Evolutionary conservation across 495 filamentous ascomycete genomes (phyloP).

Genomic region (Chaetomium tenue): DNA sequence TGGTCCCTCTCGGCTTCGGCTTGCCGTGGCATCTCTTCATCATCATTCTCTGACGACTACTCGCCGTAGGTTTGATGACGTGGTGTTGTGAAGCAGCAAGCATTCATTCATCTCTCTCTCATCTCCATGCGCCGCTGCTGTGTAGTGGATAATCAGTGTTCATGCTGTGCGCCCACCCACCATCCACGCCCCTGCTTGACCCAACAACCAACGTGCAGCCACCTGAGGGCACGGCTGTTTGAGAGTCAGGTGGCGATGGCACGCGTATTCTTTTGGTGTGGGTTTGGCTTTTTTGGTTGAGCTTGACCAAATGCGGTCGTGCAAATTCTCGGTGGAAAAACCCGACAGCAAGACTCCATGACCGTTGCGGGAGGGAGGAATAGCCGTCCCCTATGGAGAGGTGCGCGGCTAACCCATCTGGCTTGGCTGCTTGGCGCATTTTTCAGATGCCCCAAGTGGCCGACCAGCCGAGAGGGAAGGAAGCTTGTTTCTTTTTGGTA

Average conservation of each 20-base stretch:
- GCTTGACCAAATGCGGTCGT: slow-evolving; percentile 6
- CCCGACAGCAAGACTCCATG: too few relatives aligned
- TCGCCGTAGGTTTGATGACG: not conserved
- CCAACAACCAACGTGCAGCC: slow-evolving; percentile 10
- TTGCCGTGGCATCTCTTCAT: not conserved
- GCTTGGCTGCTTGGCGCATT: slow-evolving; percentile 27
- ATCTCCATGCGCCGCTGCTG: not conserved
- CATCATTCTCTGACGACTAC: too few relatives aligned
- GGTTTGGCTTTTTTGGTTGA: not conserved
- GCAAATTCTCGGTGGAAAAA: not conserved
- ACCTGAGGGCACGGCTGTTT: slow-evolving; percentile 8
- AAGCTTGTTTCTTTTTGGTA: slow-evolving; percentile 16
- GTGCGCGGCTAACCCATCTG: slow-evolving; percentile 36
- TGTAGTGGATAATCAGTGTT: too few relatives aligned
- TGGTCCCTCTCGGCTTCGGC: slow-evolving; percentile 6
- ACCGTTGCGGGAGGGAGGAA: not conserved
- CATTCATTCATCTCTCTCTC: not conserved
- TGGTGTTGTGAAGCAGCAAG: not conserved
- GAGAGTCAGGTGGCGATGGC: too few relatives aligned
- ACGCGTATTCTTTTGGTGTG: not conserved
- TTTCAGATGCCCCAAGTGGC: slow-evolving; percentile 14
- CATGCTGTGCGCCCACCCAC: too few relatives aligned
- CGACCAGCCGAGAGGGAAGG: slow-evolving; percentile 8
- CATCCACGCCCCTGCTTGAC: too few relatives aligned
- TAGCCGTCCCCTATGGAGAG: too few relatives aligned